Percentiles rank a stretch among this genome's conserved stretches.
Conservation (phyloP, 305 asterid genomes). For the Lippia alba region DNA sequence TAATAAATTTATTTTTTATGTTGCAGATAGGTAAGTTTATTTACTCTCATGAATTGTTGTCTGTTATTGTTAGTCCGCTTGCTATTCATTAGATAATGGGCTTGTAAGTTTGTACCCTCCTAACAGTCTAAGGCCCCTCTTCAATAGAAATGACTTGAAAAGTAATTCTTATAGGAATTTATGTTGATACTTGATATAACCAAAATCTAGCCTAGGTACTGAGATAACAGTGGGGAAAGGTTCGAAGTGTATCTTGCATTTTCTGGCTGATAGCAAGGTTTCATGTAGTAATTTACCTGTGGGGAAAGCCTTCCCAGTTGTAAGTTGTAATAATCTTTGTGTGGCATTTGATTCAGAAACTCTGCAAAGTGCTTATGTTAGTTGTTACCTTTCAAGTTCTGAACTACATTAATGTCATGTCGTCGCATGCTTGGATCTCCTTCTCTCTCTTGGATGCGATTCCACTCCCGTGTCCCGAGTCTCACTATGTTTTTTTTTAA, state of each 20-base stretch:
- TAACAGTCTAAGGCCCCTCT: background rate
- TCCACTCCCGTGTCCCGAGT: slow-evolving; percentile 17
- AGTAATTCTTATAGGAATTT: slow-evolving; percentile 18
- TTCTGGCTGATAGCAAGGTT: slow-evolving; percentile 1
- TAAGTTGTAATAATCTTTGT: slow-evolving; percentile 3
- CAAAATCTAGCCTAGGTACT: slow-evolving; percentile 22
- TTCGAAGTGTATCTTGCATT: slow-evolving; percentile 14
- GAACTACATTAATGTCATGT: slow-evolving; percentile 10
- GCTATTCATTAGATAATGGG: slow-evolving; percentile 10
- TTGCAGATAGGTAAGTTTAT: too few species aligned
- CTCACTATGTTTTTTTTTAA: slow-evolving; percentile 6
- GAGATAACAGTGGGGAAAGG: slow-evolving; percentile 22
- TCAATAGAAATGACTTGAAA: slow-evolving; percentile 12
- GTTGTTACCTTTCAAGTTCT: slow-evolving; percentile 12
- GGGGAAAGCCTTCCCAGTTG: slow-evolving; percentile 6
- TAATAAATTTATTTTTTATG: too few species aligned
- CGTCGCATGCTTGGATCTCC: slow-evolving; percentile 13
- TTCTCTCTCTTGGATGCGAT: slow-evolving; percentile 22
- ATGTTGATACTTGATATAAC: slow-evolving; percentile 12
- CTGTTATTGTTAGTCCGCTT: slow-evolving; percentile 4
- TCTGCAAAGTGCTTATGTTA: slow-evolving; percentile 9
- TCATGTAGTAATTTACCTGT: background rate
- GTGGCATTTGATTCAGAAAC: slow-evolving; percentile 2
- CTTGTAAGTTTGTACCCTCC: slow-evolving; percentile 6
- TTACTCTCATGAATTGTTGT: too few species aligned